Evolutionary conservation across 2,329 filamentous ascomycete genomes (phyloP).

Genomic region (Fusarium secorum): DNA sequence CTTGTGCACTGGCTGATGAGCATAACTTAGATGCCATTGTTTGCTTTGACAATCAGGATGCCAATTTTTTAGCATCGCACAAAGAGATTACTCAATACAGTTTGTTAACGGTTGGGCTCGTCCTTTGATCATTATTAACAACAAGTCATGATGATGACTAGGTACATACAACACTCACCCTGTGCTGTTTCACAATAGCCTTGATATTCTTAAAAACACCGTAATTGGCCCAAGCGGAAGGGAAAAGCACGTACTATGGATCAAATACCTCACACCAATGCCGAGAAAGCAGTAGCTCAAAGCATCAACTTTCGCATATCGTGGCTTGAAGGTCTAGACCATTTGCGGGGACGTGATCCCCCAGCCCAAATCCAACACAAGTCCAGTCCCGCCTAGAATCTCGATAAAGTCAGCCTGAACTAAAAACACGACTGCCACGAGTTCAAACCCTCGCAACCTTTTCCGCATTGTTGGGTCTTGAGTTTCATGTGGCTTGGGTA

Average conservation of each 20-base stretch:
- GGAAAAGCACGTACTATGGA: background rate
- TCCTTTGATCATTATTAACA: background rate
- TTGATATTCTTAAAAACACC: background rate
- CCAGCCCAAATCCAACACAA: background rate
- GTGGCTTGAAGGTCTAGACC: conserved; percentile 27
- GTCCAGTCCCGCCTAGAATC: background rate
- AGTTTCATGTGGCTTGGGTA: background rate
- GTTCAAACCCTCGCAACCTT: background rate
- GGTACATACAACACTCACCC: rapidly evolving
- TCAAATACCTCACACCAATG: background rate
- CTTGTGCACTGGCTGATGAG: background rate
- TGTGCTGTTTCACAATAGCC: background rate
- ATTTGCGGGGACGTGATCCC: conserved; percentile 24
- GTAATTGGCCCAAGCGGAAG: background rate
- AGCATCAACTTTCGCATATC: background rate
- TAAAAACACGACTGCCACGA: background rate
- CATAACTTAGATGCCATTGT: background rate
- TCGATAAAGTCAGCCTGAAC: background rate
- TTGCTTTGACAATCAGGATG: background rate
- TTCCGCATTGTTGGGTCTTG: background rate
- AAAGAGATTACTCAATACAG: background rate
- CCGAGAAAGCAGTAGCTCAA: background rate
- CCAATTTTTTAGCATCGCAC: background rate
- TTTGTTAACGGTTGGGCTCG: background rate
- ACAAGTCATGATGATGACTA: background rate